phyloP scores from a whole-genome alignment of 108 stramenopile genomes.

The Schizochytrium sp. region DNA sequence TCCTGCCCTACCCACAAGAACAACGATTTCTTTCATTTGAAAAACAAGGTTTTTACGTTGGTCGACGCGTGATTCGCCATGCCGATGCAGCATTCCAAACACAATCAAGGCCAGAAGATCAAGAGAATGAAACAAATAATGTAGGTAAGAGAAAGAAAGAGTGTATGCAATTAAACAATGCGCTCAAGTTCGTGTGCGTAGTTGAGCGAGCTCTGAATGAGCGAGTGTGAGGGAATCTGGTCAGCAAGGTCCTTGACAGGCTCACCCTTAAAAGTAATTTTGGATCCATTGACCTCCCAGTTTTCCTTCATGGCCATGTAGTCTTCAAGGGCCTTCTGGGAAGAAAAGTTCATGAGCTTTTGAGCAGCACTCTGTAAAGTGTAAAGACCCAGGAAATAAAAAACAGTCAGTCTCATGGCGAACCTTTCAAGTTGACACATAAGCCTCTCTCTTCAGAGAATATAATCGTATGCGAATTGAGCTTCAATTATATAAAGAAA shows the following conservation, averaged over 20 bases:
- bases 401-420: neutral
- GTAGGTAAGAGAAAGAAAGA: too few relatives aligned
- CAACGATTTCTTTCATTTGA: too few relatives aligned
- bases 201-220: slow-evolving; percentile 54
- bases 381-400: neutral
- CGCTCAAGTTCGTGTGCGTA: slow-evolving; percentile 57
- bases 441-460: too few relatives aligned
- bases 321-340: slow-evolving; percentile 47
- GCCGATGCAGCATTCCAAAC: too few relatives aligned
- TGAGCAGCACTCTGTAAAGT: neutral
- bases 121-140: too few relatives aligned
- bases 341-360: slow-evolving; percentile 61
- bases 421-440: neutral
- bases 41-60: too few relatives aligned
- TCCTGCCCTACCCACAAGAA: too few relatives aligned
- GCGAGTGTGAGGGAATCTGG: slow-evolving; percentile 52
- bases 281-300: slow-evolving; percentile 41
- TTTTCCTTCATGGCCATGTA: slow-evolving; percentile 54
- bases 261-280: slow-evolving; percentile 43
- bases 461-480: too few relatives aligned
- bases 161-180: slow-evolving; percentile 23
- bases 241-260: slow-evolving; percentile 51
- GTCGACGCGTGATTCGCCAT: too few relatives aligned
- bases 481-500: too few relatives aligned
- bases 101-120: too few relatives aligned